Evolutionary conservation across 495 filamentous ascomycete species (phyloP).

Genomic region (Clohesyomyces aquaticus): DNA sequence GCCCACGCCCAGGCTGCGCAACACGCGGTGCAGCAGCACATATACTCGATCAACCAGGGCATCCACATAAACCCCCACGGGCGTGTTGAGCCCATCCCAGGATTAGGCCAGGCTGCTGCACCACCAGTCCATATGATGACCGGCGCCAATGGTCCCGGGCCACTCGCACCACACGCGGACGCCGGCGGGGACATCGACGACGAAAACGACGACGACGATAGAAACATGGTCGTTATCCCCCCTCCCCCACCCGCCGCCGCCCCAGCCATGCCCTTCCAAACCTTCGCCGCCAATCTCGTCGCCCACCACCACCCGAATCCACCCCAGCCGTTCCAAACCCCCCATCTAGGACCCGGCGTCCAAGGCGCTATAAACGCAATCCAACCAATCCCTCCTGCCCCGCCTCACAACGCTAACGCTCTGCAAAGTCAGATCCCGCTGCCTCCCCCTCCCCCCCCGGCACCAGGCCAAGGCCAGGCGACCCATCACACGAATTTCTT

Average conservation of each 20-base stretch:
- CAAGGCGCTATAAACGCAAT: too few relatives aligned
- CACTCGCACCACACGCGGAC: not conserved
- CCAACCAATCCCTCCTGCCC: conserved; percentile 7
- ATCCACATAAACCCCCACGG: too few relatives aligned
- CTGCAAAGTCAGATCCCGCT: conserved; percentile 10
- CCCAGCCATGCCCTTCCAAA: conserved; percentile 12
- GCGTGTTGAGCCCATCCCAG: too few relatives aligned
- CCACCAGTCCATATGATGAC: too few relatives aligned
- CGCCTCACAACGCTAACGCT: conserved; percentile 1
- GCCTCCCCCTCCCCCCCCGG: conserved; percentile 5
- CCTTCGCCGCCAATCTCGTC: conserved; percentile 3
- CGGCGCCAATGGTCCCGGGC: too few relatives aligned
- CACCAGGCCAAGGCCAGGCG: conserved; percentile 13
- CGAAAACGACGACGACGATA: not conserved
- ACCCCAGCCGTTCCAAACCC: not conserved
- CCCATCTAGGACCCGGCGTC: too few relatives aligned
- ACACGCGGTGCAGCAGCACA: conserved; percentile 16
- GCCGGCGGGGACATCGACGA: not conserved
- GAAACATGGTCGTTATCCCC: not conserved
- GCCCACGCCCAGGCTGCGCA: conserved; percentile 21
- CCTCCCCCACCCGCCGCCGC: conserved; percentile 14
- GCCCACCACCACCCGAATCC: not conserved
- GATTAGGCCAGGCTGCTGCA: not conserved
- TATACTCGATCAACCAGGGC: too few relatives aligned
- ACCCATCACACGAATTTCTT: conserved; percentile 26